Evolutionary conservation across 140 eudicot species (phyloP).

Genomic region (Stevia rebaudiana): DNA sequence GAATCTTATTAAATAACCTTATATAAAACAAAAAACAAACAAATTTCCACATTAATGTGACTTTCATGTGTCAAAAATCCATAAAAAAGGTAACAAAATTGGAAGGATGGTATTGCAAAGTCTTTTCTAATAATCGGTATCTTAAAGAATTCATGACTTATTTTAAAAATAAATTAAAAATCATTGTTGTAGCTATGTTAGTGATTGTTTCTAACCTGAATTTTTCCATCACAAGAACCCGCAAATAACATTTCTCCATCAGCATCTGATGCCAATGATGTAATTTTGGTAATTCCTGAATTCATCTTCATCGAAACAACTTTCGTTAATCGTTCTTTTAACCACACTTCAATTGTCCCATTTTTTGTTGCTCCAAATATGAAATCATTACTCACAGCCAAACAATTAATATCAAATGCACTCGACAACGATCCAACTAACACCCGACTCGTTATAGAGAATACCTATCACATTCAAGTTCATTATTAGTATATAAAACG

Average conservation of each 20-base stretch:
- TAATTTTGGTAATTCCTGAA: conserved; percentile 42
- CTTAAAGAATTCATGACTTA: too few relatives aligned
- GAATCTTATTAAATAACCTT: too few relatives aligned
- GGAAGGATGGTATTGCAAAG: too few relatives aligned
- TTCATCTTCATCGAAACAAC: conserved; percentile 55
- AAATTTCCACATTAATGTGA: too few relatives aligned
- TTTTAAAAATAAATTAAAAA: too few relatives aligned
- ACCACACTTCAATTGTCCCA: conserved; percentile 76
- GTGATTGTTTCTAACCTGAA: conserved; percentile 46
- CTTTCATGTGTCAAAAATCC: too few relatives aligned
- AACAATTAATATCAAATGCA: conserved; percentile 47
- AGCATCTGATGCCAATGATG: conserved; percentile 47
- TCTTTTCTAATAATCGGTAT: too few relatives aligned
- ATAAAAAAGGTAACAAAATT: too few relatives aligned
- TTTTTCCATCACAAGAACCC: conserved; percentile 66
- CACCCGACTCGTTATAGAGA: conserved; percentile 56
- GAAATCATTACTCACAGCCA: conserved; percentile 63
- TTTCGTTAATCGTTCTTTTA: conserved; percentile 58
- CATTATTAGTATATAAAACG: background rate
- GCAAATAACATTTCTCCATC: conserved; percentile 75
- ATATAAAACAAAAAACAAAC: too few relatives aligned
- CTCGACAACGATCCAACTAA: conserved; percentile 48
- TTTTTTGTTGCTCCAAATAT: conserved; percentile 58
- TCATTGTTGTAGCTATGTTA: background rate
- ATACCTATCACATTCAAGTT: conserved; percentile 43